Evolutionary conservation across 495 filamentous ascomycete species (phyloP).

Genomic region (Trichoderma parareesei): DNA sequence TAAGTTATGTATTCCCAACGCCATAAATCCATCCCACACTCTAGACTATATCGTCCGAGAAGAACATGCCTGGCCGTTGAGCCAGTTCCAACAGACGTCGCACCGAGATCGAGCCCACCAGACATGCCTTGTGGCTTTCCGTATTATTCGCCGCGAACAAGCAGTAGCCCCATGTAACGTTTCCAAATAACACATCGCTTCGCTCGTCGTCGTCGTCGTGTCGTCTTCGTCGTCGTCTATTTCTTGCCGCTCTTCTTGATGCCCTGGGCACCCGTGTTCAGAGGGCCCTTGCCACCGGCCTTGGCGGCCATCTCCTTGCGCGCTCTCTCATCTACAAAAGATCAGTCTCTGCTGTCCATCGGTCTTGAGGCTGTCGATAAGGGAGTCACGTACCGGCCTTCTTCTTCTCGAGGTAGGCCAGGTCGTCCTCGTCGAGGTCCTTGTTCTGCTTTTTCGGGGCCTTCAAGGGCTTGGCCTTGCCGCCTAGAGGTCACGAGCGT

Average conservation of each 20-base stretch:
- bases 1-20: neutral
- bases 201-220: neutral
- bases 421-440: slow-evolving; percentile 69
- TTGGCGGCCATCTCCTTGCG: slow-evolving; percentile 65
- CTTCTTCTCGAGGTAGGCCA: slow-evolving; percentile 68
- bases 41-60: neutral
- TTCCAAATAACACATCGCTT: neutral
- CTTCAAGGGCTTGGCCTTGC: slow-evolving; percentile 82
- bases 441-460: slow-evolving; percentile 67
- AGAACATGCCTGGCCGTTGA: neutral
- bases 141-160: neutral
- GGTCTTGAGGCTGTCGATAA: neutral
- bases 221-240: slow-evolving; percentile 32
- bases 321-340: slow-evolving; percentile 59
- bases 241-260: slow-evolving; percentile 94
- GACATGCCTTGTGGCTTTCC: neutral
- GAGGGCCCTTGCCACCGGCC: slow-evolving; percentile 47
- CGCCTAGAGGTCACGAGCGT: slow-evolving; percentile 43
- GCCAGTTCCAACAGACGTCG: neutral
- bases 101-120: neutral
- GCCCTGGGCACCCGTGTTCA: slow-evolving; percentile 68
- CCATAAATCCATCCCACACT: neutral
- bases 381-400: slow-evolving; percentile 49
- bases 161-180: neutral
- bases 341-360: slow-evolving; percentile 9